phyloP scores from a whole-genome alignment of 768 basidiomycete genomes.

The Leccinum imitatum region DNA sequence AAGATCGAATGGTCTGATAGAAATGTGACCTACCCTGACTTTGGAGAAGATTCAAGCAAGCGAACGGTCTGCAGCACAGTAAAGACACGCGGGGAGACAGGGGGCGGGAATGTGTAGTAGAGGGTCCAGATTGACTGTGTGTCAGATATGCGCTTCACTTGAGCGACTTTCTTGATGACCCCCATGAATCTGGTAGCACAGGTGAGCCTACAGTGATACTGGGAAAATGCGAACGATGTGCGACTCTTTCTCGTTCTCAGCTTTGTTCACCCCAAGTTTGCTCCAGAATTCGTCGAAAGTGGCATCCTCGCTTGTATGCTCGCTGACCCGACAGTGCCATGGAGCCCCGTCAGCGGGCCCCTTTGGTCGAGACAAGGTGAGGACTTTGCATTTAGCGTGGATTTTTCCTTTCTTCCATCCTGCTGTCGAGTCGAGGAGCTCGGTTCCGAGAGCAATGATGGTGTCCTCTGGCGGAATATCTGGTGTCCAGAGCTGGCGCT shows the following conservation, averaged over 20 bases:
- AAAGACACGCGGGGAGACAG: constrained; percentile 72
- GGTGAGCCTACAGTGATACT: background rate
- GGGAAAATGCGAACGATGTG: constrained; percentile 15
- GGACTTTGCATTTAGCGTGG: constrained; percentile 52
- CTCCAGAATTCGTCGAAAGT: constrained; percentile 76
- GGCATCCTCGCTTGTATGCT: constrained; percentile 61
- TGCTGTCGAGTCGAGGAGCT: constrained; percentile 54
- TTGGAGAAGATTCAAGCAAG: constrained; percentile 48
- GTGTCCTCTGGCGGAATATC: constrained; percentile 62
- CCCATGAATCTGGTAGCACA: constrained; percentile 54
- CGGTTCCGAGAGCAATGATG: constrained; percentile 50
- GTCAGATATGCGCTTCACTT: constrained; percentile 61
- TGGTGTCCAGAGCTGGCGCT: constrained; percentile 24
- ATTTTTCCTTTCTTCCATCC: constrained; percentile 72
- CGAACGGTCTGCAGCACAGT: constrained; percentile 69
- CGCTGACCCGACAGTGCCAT: constrained; percentile 70
- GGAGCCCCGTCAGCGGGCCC: constrained; percentile 52
- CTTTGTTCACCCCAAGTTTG: constrained; percentile 63
- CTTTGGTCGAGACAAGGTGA: constrained; percentile 55
- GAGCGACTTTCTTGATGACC: constrained; percentile 59
- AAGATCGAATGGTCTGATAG: background rate
- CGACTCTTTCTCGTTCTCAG: constrained; percentile 67
- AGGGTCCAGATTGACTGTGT: constrained; percentile 69
- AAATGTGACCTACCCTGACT: constrained; percentile 52
- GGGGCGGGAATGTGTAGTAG: constrained; percentile 70